Conservation (phyloP, 2,329 filamentous ascomycete species). For the Fusarium globosum region DNA sequence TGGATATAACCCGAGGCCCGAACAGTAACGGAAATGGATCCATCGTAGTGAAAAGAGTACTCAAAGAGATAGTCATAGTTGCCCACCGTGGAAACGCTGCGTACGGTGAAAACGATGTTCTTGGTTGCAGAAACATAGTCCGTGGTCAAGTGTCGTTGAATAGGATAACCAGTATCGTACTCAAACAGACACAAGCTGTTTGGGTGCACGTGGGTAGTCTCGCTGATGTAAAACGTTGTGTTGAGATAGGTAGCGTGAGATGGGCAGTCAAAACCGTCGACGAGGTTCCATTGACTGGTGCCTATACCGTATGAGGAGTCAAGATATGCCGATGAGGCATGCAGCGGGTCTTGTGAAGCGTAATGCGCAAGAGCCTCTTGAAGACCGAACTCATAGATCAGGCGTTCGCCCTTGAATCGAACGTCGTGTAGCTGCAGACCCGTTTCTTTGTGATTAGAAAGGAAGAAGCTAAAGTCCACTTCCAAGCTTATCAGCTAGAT, state of each 20-base stretch:
- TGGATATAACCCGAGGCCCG: conserved; percentile 66
- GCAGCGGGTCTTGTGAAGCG: conserved; percentile 59
- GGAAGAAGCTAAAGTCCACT: conserved; percentile 58
- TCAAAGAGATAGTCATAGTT: conserved; percentile 66
- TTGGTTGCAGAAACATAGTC: conserved; percentile 58
- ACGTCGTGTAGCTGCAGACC: conserved; percentile 64
- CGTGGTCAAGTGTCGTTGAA: conserved; percentile 59
- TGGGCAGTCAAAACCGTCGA: conserved; percentile 64
- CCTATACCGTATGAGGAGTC: conserved; percentile 62
- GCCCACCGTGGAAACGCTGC: conserved; percentile 61
- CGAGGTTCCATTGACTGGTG: conserved; percentile 56
- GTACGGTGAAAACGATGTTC: conserved; percentile 59
- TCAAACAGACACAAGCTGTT: conserved; percentile 69
- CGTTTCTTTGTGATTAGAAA: conserved; percentile 59
- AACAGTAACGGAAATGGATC: conserved; percentile 62
- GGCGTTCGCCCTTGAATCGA: conserved; percentile 62
- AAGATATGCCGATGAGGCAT: conserved; percentile 58
- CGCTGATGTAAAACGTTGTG: conserved; percentile 56
- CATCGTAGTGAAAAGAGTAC: conserved; percentile 64
- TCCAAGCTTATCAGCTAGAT: conserved; percentile 29
- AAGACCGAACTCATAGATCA: conserved; percentile 66
- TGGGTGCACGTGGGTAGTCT: conserved; percentile 57
- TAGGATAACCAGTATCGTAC: conserved; percentile 59
- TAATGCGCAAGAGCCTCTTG: conserved; percentile 67
- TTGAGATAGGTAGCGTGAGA: conserved; percentile 62